These are phyloP conservation scores for Flaveria brownii DNA, from an alignment of 129 eudicot genomes.

Conservation along the genomic window DNA sequence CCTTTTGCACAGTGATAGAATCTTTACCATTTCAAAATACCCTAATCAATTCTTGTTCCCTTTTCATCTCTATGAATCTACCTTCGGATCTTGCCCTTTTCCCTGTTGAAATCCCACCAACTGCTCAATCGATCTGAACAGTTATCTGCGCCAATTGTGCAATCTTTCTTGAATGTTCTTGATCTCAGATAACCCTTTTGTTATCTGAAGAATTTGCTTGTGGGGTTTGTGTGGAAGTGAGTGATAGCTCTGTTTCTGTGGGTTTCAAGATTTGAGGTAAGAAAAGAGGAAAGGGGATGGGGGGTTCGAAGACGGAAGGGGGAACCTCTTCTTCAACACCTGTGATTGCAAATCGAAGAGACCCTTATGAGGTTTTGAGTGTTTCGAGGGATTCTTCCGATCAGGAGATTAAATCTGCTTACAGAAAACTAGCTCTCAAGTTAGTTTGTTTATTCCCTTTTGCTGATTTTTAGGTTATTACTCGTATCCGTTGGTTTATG, in stretches of 20 bases:
- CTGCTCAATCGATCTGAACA: neutral
- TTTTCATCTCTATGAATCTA: constrained; percentile 16
- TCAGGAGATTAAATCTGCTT: constrained; percentile 94
- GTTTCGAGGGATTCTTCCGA: constrained; percentile 80
- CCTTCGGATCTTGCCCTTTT: constrained; percentile 25
- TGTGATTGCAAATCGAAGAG: constrained; percentile 55
- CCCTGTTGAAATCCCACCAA: neutral
- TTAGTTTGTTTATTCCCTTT: constrained; percentile 30
- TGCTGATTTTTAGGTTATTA: neutral
- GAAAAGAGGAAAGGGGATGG: constrained; percentile 28
- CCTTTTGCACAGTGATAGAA: neutral
- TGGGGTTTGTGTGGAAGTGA: constrained; percentile 4
- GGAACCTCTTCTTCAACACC: constrained; percentile 48
- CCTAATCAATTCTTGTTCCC: neutral
- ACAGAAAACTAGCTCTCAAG: constrained; percentile 97
- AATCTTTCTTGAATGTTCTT: constrained; percentile 14
- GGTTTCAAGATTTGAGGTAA: neutral
- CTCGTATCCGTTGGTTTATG: neutral
- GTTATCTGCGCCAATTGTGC: neutral
- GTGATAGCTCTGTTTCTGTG: neutral
- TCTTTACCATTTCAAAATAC: constrained; percentile 30
- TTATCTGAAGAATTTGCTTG: neutral
- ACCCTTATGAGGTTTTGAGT: constrained; percentile 86
- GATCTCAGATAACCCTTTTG: neutral
- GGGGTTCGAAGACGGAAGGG: constrained; percentile 64